Evolutionary conservation across 441 rosid genomes (phyloP).

Genomic region (Iberis amara): DNA sequence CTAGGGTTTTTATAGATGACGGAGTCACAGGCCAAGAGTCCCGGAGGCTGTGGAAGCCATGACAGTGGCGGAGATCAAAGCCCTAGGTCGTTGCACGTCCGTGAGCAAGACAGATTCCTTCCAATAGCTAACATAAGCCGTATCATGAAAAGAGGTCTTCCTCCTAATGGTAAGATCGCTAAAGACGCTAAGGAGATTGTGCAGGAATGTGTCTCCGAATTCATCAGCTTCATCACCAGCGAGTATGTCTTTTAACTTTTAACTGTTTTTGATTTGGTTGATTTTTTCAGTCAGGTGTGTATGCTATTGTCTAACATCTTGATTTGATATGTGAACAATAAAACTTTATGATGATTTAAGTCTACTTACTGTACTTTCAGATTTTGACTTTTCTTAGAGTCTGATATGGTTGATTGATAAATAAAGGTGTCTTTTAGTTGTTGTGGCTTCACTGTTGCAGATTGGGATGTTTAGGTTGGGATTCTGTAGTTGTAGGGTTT

Average conservation of each 20-base stretch:
- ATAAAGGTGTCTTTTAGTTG: neutral
- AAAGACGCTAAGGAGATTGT: constrained; percentile 94
- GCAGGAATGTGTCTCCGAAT: constrained; percentile 96
- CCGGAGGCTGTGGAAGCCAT: neutral
- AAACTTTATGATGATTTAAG: constrained; percentile 11
- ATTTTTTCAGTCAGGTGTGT: no score
- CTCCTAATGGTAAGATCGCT: constrained; percentile 89
- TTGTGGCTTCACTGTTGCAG: neutral
- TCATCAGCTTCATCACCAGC: constrained; percentile 96
- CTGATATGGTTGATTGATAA: neutral
- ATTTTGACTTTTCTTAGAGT: neutral
- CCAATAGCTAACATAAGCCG: constrained; percentile 95
- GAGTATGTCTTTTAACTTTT: constrained; percentile 42
- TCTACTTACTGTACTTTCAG: constrained; percentile 2
- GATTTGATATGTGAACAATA: neutral
- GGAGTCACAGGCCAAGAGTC: constrained; percentile 18
- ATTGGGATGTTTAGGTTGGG: neutral
- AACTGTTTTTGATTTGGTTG: no score
- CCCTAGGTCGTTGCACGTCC: constrained; percentile 54
- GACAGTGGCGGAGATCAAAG: constrained; percentile 85
- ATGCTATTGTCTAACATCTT: neutral
- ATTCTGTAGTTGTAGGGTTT: neutral
- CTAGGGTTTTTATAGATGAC: constrained; percentile 30
- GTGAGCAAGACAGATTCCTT: constrained; percentile 47
- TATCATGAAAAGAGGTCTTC: constrained; percentile 19